Evolutionary conservation across 2,329 filamentous ascomycete genomes (phyloP).

Genomic region (Calonectria hawksworthii): DNA sequence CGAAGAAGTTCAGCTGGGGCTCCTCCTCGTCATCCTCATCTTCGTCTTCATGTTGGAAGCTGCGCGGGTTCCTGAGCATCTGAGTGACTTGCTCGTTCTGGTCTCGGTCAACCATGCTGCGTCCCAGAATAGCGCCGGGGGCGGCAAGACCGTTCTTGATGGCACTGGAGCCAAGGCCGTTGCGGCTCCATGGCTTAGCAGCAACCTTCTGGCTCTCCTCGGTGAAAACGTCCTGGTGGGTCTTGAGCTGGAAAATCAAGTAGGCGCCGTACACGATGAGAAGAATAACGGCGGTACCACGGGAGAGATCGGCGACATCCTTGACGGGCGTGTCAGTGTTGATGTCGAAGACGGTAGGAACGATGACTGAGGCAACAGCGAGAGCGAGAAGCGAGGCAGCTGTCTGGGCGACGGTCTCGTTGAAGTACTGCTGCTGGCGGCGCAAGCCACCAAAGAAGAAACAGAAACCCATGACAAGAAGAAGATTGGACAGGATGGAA

Average conservation of each 20-base stretch:
- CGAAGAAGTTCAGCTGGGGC: slow-evolving; percentile 79
- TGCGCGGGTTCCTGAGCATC: slow-evolving; percentile 58
- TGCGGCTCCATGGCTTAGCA: slow-evolving; percentile 63
- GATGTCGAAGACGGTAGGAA: slow-evolving; percentile 87
- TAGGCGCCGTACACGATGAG: slow-evolving; percentile 87
- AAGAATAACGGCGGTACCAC: slow-evolving; percentile 83
- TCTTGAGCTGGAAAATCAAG: slow-evolving; percentile 91
- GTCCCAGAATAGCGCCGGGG: slow-evolving; percentile 56
- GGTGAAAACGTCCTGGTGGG: slow-evolving; percentile 85
- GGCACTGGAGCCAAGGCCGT: slow-evolving; percentile 47
- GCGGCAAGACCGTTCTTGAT: slow-evolving; percentile 57
- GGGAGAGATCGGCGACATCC: slow-evolving; percentile 75
- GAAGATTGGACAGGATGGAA: slow-evolving; percentile 90
- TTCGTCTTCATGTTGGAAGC: slow-evolving; percentile 61
- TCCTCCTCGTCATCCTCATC: slow-evolving; percentile 78
- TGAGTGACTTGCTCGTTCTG: slow-evolving; percentile 62
- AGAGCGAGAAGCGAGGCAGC: slow-evolving; percentile 85
- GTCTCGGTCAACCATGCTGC: slow-evolving; percentile 49
- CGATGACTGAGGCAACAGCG: slow-evolving; percentile 85
- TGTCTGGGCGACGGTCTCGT: slow-evolving; percentile 91
- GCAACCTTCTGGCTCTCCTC: slow-evolving; percentile 83
- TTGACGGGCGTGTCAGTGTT: slow-evolving; percentile 55
- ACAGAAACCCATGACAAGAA: slow-evolving; percentile 91
- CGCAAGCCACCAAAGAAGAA: slow-evolving; percentile 91
- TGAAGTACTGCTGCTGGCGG: slow-evolving; percentile 88